Evolutionary conservation across 805 yeast species (phyloP), one percentile per base, ranked within the genome.

Genomic region (Kazachstania bromeliacearum): DNA sequence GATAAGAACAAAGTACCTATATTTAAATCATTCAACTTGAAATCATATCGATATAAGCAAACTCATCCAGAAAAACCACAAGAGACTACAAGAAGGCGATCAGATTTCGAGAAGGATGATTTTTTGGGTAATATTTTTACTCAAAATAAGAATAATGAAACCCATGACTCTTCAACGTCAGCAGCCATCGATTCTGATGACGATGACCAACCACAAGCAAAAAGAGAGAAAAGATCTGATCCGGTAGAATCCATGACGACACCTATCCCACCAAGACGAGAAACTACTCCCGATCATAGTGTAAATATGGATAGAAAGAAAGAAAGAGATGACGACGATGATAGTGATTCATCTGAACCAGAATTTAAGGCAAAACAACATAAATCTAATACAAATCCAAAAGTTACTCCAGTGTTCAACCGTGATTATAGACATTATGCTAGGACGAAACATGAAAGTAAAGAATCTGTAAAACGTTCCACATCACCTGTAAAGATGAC

Each of bases 11-110:
- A 39, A 21, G 49, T 44, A 10, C 46, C 54, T 2, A 45, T 41
- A 5, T 46, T 47, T 25, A 53, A 50, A 32, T 45, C 55, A 4
- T 55, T 55, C 32, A 55, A 53, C 31, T 34, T 55, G 32, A 55
- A 55, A 26, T 44, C 51, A 26, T 55, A 53, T 22, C 55, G n/a
- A n/a, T n/a, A n/a, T n/a, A n/a, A n/a, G n/a, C n/a, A n/a, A n/a
- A n/a, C n/a, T n/a, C n/a, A n/a, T n/a, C n/a, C n/a, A n/a, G n/a
- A n/a, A n/a, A n/a, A n/a, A n/a, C n/a, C n/a, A n/a, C 50, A 32
- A 39, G 37, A 34, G 25, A 23, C 17, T 19, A 29, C 33, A 37
- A 31, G 26, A 19, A n/a, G 14, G 12, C 22, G 5, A 12, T 14
- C 29, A 8, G n/a, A n/a, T n/a, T n/a, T n/a, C n/a, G n/a, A n/a